A percentile compares a stretch with the other conserved stretches of the same genome.
Evolutionary conservation across 805 yeast genomes (phyloP).

Genomic region (Clavispora vitiphila): DNA sequence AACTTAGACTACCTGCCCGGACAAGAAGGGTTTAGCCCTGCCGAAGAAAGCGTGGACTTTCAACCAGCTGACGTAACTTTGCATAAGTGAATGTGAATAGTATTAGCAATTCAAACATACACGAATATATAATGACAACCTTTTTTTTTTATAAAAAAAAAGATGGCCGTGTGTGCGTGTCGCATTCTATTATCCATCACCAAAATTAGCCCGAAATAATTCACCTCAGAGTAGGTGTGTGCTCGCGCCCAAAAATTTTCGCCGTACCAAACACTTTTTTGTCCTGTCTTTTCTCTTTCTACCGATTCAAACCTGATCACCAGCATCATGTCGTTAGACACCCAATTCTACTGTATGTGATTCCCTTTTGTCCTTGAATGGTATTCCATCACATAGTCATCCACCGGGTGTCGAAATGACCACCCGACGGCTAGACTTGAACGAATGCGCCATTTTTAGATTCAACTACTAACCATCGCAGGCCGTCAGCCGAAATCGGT

Average conservation of each 20-base stretch:
- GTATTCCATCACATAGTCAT: too few relatives aligned
- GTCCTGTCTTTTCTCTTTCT: slow-evolving; percentile 1
- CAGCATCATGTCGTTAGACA: slow-evolving; percentile 27
- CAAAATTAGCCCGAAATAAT: not conserved
- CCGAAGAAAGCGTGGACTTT: too few relatives aligned
- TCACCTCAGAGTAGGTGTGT: not conserved
- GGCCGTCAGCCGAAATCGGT: slow-evolving; percentile 27
- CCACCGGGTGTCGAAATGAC: too few relatives aligned
- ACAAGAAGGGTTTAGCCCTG: too few relatives aligned
- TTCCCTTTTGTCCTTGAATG: not conserved
- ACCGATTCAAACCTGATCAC: not conserved
- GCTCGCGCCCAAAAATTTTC: slow-evolving; percentile 13
- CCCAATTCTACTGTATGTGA: slow-evolving; percentile 37
- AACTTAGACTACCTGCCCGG: too few relatives aligned
- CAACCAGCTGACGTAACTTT: not conserved
- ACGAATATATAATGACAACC: not conserved
- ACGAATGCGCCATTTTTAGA: not conserved
- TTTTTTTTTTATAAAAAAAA: too few relatives aligned
- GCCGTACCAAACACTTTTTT: slow-evolving; percentile 2
- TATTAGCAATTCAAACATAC: not conserved
- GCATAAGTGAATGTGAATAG: not conserved
- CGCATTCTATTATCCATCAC: not conserved
- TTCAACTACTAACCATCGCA: slow-evolving; percentile 16
- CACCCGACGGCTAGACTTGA: not conserved
- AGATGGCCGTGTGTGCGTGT: not conserved